Evolutionary conservation across 768 basidiomycete species (phyloP).

Genomic region (Russula sp.): DNA sequence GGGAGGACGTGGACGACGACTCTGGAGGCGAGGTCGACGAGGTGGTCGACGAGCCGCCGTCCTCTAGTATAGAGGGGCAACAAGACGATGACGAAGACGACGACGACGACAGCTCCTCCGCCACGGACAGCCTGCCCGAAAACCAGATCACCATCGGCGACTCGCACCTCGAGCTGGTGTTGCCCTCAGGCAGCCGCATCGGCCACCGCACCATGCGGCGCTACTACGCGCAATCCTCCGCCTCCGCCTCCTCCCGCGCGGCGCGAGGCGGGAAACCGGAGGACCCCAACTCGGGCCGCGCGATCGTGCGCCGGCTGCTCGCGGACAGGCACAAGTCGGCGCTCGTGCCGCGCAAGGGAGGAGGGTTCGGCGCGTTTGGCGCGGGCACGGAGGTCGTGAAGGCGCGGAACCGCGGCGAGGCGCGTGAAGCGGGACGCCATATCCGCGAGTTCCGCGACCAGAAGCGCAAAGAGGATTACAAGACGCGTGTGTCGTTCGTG

Average conservation of each 20-base stretch:
- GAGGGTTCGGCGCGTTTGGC: conserved; percentile 85
- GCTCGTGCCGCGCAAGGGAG: conserved; percentile 78
- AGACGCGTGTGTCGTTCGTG: conserved; percentile 71
- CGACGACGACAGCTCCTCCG: conserved; percentile 36
- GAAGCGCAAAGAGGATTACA: conserved; percentile 72
- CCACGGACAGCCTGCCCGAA: conserved; percentile 41
- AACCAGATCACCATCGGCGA: conserved; percentile 70
- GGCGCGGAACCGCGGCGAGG: conserved; percentile 93
- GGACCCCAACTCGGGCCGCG: conserved; percentile 67
- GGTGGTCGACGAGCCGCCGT: conserved; percentile 28
- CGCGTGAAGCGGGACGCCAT: conserved; percentile 84
- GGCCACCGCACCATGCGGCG: conserved; percentile 84
- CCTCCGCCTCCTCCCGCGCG: conserved; percentile 38
- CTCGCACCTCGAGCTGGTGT: conserved; percentile 77
- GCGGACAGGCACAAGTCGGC: conserved; percentile 81
- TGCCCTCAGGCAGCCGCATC: conserved; percentile 89
- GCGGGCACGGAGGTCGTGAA: conserved; percentile 76
- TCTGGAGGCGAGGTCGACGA: conserved; percentile 32
- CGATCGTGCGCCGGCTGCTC: conserved; percentile 69
- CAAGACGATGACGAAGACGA: conserved; percentile 31
- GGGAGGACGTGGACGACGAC: conserved; percentile 33
- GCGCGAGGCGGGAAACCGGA: conserved; percentile 40
- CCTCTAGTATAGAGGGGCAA: neutral
- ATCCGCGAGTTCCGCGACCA: conserved; percentile 80
- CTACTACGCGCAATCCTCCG: conserved; percentile 73